These are phyloP conservation scores for Lecanoromycetidae sp. DNA, from an alignment of 2,329 filamentous ascomycete species.

Conservation along the genomic window DNA sequence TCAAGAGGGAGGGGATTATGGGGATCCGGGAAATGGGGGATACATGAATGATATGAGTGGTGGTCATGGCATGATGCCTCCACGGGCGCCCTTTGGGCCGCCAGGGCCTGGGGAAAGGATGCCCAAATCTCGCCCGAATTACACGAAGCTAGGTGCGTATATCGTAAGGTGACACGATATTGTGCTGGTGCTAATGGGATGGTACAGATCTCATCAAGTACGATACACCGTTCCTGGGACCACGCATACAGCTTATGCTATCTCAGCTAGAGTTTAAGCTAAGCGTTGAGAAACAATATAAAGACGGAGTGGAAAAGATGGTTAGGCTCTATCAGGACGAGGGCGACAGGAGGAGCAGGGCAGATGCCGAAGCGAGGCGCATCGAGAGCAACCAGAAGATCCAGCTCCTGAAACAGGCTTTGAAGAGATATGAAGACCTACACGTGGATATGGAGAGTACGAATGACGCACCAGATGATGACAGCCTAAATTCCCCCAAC, in stretches of 20 bases:
- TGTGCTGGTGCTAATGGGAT: slow-evolving; percentile 9
- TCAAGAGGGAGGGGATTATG: slow-evolving; percentile 52
- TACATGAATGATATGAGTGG: slow-evolving; percentile 50
- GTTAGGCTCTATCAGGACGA: slow-evolving; percentile 95
- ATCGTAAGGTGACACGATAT: slow-evolving; percentile 1
- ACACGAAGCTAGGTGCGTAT: slow-evolving; percentile 79
- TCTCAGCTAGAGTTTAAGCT: slow-evolving; percentile 98
- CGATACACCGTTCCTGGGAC: slow-evolving; percentile 87
- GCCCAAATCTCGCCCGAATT: slow-evolving; percentile 73
- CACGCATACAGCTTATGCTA: slow-evolving; percentile 97
- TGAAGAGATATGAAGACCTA: slow-evolving; percentile 94
- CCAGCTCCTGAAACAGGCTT: slow-evolving; percentile 81
- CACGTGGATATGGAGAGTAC: slow-evolving; percentile 80
- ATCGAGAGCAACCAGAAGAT: slow-evolving; percentile 98
- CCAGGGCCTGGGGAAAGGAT: slow-evolving; percentile 54
- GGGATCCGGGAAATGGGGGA: slow-evolving; percentile 38
- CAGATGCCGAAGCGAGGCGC: slow-evolving; percentile 76
- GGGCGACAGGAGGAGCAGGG: slow-evolving; percentile 87
- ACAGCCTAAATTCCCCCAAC: slow-evolving; percentile 91
- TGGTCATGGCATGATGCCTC: slow-evolving; percentile 64
- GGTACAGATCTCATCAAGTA: slow-evolving; percentile 91
- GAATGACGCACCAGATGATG: slow-evolving; percentile 70
- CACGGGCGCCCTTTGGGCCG: slow-evolving; percentile 65
- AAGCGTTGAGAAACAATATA: slow-evolving; percentile 96
- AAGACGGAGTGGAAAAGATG: slow-evolving; percentile 99